Conservation (phyloP, 228 moss, liverwort and hornwort genomes). For the Sphagnum fallax region DNA sequence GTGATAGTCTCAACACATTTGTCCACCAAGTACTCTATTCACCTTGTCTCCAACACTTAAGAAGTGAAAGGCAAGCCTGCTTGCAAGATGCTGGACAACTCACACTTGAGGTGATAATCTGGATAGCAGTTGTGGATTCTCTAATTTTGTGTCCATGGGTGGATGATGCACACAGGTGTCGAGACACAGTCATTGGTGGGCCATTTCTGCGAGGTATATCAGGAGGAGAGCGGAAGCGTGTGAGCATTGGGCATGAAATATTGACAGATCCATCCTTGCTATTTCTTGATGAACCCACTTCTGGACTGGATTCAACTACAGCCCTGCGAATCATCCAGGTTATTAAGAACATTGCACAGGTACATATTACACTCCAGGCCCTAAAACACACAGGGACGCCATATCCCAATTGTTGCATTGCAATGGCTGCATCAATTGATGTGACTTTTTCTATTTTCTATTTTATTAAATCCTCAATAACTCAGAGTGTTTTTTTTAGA, state of each 20-base stretch:
- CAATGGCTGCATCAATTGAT: too few relatives aligned
- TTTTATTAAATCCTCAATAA: neutral
- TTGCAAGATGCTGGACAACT: neutral
- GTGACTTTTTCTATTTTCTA: too few relatives aligned
- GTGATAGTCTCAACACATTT: too few relatives aligned
- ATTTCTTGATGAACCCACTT: conserved; percentile 86
- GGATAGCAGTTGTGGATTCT: neutral
- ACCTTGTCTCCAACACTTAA: neutral
- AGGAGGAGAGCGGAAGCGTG: conserved; percentile 87
- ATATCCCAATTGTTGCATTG: too few relatives aligned
- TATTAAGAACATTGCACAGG: conserved; percentile 66
- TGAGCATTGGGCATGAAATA: conserved; percentile 79
- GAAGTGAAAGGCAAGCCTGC: neutral
- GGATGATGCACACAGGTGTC: conserved; percentile 30
- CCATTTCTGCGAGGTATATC: conserved; percentile 72
- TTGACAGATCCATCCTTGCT: conserved; percentile 77
- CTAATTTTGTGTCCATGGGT: neutral
- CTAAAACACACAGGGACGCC: neutral
- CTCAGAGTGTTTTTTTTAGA: neutral
- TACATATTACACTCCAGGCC: conserved; percentile 3
- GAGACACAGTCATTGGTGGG: conserved; percentile 76
- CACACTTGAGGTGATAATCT: neutral
- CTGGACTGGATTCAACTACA: conserved; percentile 88
- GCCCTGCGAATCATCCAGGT: conserved; percentile 77
- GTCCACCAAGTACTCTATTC: neutral